phyloP scores from a whole-genome alignment of 139 green algal species.

The Closterium sp. region DNA sequence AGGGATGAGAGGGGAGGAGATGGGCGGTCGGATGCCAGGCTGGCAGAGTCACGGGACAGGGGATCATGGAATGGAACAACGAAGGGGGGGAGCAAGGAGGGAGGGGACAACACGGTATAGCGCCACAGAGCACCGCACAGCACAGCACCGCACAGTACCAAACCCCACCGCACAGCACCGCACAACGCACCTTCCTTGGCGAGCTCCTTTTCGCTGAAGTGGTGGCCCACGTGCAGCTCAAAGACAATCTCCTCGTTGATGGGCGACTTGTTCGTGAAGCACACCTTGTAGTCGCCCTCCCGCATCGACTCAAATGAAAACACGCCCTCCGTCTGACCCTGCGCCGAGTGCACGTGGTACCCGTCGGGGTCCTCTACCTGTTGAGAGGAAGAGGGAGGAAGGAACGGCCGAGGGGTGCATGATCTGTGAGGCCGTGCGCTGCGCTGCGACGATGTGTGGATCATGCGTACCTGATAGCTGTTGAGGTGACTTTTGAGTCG shows the following conservation, averaged over 20 bases:
- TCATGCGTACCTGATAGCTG: too few relatives aligned
- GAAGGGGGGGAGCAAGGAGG: too few relatives aligned
- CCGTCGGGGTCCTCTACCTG: conserved; percentile 38
- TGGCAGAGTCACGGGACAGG: too few relatives aligned
- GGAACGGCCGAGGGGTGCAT: too few relatives aligned
- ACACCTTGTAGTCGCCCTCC: conserved; percentile 47
- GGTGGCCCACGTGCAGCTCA: conserved; percentile 28
- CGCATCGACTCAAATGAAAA: conserved; percentile 31
- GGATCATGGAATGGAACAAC: too few relatives aligned
- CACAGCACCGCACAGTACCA: not conserved
- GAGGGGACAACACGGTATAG: too few relatives aligned
- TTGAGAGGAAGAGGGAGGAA: too few relatives aligned
- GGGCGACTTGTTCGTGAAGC: conserved; percentile 44
- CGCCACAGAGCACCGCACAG: not conserved
- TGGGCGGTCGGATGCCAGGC: too few relatives aligned
- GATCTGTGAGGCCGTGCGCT: too few relatives aligned
- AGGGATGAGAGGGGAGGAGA: too few relatives aligned
- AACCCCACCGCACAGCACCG: not conserved
- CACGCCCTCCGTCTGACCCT: conserved; percentile 18
- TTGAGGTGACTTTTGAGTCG: too few relatives aligned
- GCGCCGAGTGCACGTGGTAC: conserved; percentile 35
- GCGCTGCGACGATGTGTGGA: too few relatives aligned
- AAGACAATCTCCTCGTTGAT: conserved; percentile 32
- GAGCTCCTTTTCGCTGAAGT: conserved; percentile 20
- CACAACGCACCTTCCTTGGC: conserved; percentile 39